phyloP scores from a whole-genome alignment of 192 early-diverging fungal genomes.

The Rhizophagus clarus region DNA sequence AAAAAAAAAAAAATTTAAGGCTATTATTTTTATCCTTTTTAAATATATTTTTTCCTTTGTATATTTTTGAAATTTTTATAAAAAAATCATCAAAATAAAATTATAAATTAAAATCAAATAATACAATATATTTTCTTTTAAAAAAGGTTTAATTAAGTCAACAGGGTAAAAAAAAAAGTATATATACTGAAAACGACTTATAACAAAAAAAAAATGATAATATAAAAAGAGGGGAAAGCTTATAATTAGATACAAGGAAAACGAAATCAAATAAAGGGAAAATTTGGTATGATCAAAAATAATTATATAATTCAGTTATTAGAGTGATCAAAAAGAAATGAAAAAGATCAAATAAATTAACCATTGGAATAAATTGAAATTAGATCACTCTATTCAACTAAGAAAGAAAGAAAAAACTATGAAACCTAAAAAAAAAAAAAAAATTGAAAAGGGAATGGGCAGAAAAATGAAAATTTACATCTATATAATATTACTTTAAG shows the following conservation, averaged over 20 bases:
- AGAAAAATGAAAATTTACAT: constrained; percentile 2
- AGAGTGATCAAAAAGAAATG: neutral
- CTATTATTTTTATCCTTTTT: neutral
- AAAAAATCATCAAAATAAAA: neutral
- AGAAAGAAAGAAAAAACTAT: neutral
- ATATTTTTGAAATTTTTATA: neutral
- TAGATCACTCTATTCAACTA: neutral
- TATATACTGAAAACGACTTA: neutral
- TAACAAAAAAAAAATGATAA: neutral
- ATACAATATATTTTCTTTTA: neutral
- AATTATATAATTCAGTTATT: neutral
- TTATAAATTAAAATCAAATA: neutral
- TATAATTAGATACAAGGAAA: constrained; percentile 22
- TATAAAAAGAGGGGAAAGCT: neutral
- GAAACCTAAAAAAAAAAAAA: constrained; percentile 7
- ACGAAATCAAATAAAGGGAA: constrained; percentile 8
- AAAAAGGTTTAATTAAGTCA: constrained; percentile 1
- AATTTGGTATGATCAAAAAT: constrained; percentile 18
- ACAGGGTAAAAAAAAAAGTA: constrained; percentile 14
- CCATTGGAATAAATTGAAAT: neutral
- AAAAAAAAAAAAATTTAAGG: neutral
- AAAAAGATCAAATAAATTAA: neutral
- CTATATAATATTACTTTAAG: constrained; percentile 6
- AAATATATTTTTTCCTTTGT: neutral
- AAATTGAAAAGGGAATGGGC: neutral